phyloP scores from a whole-genome alignment of 2,329 filamentous ascomycete species.

The Boeremia lycopersici region DNA sequence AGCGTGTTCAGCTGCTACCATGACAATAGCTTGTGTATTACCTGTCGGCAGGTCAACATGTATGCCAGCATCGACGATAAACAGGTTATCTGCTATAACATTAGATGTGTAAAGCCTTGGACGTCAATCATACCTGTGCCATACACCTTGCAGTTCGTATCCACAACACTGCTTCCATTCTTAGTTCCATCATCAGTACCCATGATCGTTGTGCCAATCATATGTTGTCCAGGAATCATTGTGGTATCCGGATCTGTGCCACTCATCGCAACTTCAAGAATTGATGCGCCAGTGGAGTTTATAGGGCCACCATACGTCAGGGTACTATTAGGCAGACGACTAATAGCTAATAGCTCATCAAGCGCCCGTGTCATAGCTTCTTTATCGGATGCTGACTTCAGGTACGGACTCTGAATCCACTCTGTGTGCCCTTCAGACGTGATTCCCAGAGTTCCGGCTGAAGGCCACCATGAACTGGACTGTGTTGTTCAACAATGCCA shows the following conservation, averaged over 20 bases:
- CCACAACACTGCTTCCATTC: conserved; percentile 64
- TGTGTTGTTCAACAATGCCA: conserved; percentile 30
- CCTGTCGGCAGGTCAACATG: conserved; percentile 70
- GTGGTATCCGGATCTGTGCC: neutral
- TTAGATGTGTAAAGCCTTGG: neutral
- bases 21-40: conserved; percentile 68
- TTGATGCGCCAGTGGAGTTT: conserved; percentile 50
- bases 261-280: conserved; percentile 28
- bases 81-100: conserved; percentile 27
- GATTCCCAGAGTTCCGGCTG: conserved; percentile 26
- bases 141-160: conserved; percentile 67
- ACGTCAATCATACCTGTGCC: conserved; percentile 24
- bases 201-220: conserved; percentile 51
- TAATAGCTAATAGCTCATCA: conserved; percentile 47
- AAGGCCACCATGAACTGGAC: conserved; percentile 25
- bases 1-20: conserved; percentile 66
- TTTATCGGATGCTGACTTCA: conserved; percentile 52
- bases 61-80: conserved; percentile 67
- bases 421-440: conserved; percentile 40
- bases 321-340: conserved; percentile 18
- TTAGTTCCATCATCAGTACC: conserved; percentile 56
- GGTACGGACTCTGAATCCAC: conserved; percentile 54
- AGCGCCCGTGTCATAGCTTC: conserved; percentile 48
- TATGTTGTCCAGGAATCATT: conserved; percentile 36
- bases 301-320: conserved; percentile 20